Conservation (phyloP, 805 yeast genomes). For the Candida parachauliodes region DNA sequence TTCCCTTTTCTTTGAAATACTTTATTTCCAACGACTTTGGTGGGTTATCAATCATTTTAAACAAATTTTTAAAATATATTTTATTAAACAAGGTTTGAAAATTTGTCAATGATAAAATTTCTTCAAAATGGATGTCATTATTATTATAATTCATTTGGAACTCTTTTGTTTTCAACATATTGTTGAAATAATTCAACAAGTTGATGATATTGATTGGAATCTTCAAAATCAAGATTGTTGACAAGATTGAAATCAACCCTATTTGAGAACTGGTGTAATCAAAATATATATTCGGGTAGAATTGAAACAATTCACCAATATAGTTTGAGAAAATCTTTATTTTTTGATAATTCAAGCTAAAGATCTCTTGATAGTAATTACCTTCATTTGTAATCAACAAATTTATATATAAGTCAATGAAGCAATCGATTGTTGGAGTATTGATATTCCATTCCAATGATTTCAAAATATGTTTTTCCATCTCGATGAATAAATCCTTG, state of each 20-base stretch:
- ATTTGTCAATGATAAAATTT: constrained; percentile 15
- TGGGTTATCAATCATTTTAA: constrained; percentile 41
- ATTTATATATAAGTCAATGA: constrained; percentile 54
- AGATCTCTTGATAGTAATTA: constrained; percentile 5
- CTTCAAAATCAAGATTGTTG: constrained; percentile 26
- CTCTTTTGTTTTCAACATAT: constrained; percentile 12
- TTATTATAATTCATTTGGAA: constrained; percentile 23
- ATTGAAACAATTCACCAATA: constrained; percentile 64
- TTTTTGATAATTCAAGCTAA: constrained; percentile 34
- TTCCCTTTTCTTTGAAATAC: constrained; percentile 37
- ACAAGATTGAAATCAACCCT: constrained; percentile 41
- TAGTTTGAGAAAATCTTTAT: constrained; percentile 56
- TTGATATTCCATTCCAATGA: constrained; percentile 63
- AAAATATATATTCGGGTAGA: constrained; percentile 56
- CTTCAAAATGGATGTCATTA: constrained; percentile 18
- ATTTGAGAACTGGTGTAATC: constrained; percentile 53
- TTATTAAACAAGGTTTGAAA: constrained; percentile 18
- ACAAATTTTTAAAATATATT: constrained; percentile 12
- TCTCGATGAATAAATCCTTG: constrained; percentile 54
- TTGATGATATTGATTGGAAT: constrained; percentile 24
- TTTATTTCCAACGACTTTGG: constrained; percentile 46
- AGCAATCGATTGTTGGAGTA: constrained; percentile 59
- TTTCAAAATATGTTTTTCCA: constrained; percentile 66
- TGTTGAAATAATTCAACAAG: constrained; percentile 19
- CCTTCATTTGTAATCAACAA: constrained; percentile 28